phyloP scores from a whole-genome alignment of 306 rosid genomes.

The Oemleria cerasiformis region DNA sequence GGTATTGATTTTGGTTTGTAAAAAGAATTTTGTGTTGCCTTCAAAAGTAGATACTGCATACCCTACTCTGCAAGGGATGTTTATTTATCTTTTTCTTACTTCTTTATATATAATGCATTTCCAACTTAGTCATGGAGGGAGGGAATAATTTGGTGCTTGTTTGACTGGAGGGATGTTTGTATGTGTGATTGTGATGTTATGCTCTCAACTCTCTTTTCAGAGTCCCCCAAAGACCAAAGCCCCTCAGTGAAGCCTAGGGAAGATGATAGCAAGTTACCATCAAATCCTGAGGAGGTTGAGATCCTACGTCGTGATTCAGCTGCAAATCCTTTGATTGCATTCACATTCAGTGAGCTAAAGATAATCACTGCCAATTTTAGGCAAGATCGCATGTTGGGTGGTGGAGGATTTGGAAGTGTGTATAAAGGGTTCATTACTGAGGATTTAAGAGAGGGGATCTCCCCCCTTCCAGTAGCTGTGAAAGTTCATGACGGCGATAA shows the following conservation, averaged over 20 bases:
- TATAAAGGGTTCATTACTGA: conserved; percentile 84
- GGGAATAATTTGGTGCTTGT: background rate
- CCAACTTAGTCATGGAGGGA: background rate
- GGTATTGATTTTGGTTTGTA: background rate
- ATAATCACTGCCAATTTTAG: conserved; percentile 73
- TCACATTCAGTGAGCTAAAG: conserved; percentile 71
- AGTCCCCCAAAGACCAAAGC: conserved; percentile 51
- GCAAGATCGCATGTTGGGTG: conserved; percentile 76
- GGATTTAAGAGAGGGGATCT: conserved; percentile 66
- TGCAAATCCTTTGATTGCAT: conserved; percentile 76
- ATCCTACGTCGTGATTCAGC: conserved; percentile 82
- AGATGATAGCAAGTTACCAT: conserved; percentile 65
- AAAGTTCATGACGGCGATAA: conserved; percentile 98
- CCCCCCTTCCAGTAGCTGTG: conserved; percentile 75
- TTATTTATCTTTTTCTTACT: background rate
- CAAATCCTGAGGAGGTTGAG: conserved; percentile 94
- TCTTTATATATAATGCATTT: background rate
- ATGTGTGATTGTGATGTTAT: conserved; percentile 18
- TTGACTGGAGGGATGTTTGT: background rate
- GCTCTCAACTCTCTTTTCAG: conserved; percentile 35
- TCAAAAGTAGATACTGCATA: background rate
- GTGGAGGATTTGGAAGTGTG: conserved; percentile 98
- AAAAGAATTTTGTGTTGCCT: background rate
- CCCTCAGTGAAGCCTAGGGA: conserved; percentile 40
- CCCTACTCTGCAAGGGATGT: background rate